A percentile compares a stretch with the other conserved stretches of the same genome.
Conservation (phyloP, 176 grass and related monocot genomes). For the Urochloa ruziziensis region DNA sequence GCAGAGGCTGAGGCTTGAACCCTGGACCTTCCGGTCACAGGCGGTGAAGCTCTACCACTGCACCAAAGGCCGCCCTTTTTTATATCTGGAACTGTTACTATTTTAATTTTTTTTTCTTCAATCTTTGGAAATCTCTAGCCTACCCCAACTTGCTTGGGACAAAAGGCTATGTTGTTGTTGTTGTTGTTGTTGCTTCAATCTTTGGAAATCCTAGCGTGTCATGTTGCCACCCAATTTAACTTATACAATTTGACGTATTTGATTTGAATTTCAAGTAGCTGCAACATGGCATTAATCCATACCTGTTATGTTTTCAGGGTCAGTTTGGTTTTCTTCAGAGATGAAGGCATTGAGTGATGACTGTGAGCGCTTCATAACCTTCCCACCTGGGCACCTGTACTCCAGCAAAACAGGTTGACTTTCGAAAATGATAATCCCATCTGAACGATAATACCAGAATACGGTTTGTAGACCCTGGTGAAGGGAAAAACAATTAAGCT, state of each 20-base stretch:
- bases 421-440: slow-evolving; percentile 13
- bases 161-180: too few species aligned
- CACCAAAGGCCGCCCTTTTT: too few species aligned
- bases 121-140: too few species aligned
- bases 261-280: slow-evolving; percentile 5
- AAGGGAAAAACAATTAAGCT: background rate
- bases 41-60: too few species aligned
- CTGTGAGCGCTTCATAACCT: slow-evolving; percentile 88
- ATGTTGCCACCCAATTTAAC: background rate
- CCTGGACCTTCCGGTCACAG: too few species aligned
- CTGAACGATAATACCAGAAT: background rate
- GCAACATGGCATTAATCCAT: background rate
- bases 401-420: slow-evolving; percentile 87
- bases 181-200: too few species aligned
- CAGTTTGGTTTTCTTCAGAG: slow-evolving; percentile 98
- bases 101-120: background rate
- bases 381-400: slow-evolving; percentile 95
- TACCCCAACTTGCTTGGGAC: too few species aligned
- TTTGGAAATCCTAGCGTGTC: background rate
- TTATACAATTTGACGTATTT: background rate
- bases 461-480: background rate
- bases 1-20: too few species aligned
- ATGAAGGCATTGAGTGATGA: slow-evolving; percentile 99
- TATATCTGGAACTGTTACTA: too few species aligned
- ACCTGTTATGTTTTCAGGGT: slow-evolving; percentile 61